Evolutionary conservation across 257 asterid species (phyloP).

Genomic region (Capsicum baccatum): DNA sequence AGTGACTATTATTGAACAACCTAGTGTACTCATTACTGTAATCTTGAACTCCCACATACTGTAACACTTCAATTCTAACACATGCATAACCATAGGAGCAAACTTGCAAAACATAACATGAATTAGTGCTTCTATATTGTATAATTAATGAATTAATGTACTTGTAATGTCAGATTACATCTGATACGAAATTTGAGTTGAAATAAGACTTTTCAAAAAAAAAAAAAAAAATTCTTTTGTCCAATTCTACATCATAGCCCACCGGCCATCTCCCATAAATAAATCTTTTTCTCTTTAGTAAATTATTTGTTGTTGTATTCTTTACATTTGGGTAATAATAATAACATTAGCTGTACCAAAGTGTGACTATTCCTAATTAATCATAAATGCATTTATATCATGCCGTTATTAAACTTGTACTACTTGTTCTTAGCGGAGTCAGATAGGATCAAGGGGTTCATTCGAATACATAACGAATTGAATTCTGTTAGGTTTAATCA

Average conservation of each 20-base stretch:
- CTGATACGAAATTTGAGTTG: background rate
- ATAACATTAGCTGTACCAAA: conserved; percentile 38
- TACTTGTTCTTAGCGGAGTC: background rate
- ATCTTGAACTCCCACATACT: too few species aligned
- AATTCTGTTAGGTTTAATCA: too few species aligned
- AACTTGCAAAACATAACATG: too few species aligned
- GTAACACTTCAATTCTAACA: too few species aligned
- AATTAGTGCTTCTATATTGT: too few species aligned
- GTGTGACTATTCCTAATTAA: conserved; percentile 27
- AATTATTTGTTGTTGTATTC: background rate
- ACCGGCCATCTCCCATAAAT: background rate
- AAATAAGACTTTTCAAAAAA: too few species aligned
- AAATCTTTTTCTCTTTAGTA: background rate
- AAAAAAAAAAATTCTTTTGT: background rate
- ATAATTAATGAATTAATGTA: too few species aligned
- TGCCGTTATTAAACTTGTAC: background rate
- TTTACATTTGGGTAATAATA: conserved; percentile 28
- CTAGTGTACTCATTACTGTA: background rate
- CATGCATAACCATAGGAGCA: too few species aligned
- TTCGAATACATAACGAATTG: too few species aligned
- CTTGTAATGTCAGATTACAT: background rate
- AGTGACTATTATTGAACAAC: background rate
- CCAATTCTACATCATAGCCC: conserved; percentile 4
- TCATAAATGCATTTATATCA: background rate
- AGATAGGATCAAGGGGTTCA: too few species aligned